Evolutionary conservation across 1,139 yeast genomes (phyloP), one percentile per base, ranked within the genome.

Genomic region (Starmera stellimalicola): DNA sequence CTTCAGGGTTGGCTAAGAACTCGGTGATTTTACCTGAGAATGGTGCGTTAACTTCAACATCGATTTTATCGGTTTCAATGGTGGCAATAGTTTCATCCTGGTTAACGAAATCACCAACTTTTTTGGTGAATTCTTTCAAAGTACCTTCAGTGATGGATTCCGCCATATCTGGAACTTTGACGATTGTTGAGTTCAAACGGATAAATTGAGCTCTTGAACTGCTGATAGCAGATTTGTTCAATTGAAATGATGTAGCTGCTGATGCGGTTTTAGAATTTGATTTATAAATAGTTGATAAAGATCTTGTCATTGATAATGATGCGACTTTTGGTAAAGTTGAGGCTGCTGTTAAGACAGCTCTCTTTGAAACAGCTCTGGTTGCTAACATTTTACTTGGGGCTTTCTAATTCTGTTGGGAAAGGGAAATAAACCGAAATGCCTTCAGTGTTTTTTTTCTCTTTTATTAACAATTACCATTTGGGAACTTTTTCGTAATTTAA

Each of bases 121-220:
- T 65, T 58, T 78, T 79, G 33, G 75, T 70, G 62, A 75, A 87
- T 36, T 85, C 79, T 43, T 85, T 68, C 48, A 91, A 71, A 33
- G 97, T 85, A 59, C 99, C 99, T 62, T 91, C 99, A 33, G 96
- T 85, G 55, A 91, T 81, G 35, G 97, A 88, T 63, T 91, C 99
- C 33, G 98, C 98, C 96, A 91, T 87, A 47, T 85, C 94, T 34
- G 99, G 99, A 26, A 91, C 98, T 61, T 87, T 84, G 38, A 91
- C 94, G 36, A 59, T 49, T 31, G 63, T 58, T 24, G 66, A 58
- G 37, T 59, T 57, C 42, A 38, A 44, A 38, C 53, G 45, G 19
- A 41, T 39, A 26, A 42, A 42, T 20, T 20, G 23, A n/a, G n/a
- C n/a, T n/a, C n/a, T n/a, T n/a, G n/a, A n/a, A n/a, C 14, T 12